Conservation (phyloP, 805 yeast genomes). For the Suhomyces vadensis region DNA sequence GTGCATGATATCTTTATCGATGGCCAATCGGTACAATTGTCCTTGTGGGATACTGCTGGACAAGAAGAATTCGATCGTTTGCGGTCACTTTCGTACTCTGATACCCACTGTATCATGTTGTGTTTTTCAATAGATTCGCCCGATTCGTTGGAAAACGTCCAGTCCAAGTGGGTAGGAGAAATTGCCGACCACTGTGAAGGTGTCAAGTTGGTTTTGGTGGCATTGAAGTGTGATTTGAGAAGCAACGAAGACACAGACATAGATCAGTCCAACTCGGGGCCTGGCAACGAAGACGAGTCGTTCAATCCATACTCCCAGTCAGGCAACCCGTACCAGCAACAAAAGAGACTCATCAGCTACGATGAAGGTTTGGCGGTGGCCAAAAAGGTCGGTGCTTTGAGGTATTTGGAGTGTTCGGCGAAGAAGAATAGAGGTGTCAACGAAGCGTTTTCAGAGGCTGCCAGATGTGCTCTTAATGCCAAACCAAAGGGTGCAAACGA, state of each 20-base stretch:
- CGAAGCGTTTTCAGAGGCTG: constrained; percentile 98
- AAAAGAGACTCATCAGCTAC: constrained; percentile 68
- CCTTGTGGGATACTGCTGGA: constrained; percentile 98
- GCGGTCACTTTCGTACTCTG: constrained; percentile 88
- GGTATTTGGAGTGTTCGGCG: constrained; percentile 96
- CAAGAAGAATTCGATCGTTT: constrained; percentile 97
- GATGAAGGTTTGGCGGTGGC: constrained; percentile 95
- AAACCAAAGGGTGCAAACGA: constrained; percentile 73
- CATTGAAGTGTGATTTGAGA: constrained; percentile 91
- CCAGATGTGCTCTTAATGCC: constrained; percentile 91
- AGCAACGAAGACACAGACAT: constrained; percentile 52
- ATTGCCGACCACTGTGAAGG: constrained; percentile 97
- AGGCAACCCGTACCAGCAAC: constrained; percentile 37
- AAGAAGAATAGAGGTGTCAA: constrained; percentile 97
- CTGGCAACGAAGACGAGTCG: constrained; percentile 33
- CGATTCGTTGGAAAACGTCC: constrained; percentile 93
- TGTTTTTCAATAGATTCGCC: constrained; percentile 93
- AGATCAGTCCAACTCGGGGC: constrained; percentile 18
- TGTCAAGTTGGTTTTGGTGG: constrained; percentile 89
- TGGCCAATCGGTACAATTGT: constrained; percentile 86
- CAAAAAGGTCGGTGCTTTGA: constrained; percentile 86
- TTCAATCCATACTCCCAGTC: constrained; percentile 33
- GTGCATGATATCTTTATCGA: constrained; percentile 97
- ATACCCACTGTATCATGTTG: constrained; percentile 95
- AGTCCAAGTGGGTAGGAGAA: constrained; percentile 95